Percentiles rank a stretch among this genome's conserved stretches.
Evolutionary conservation across 2,329 filamentous ascomycete genomes (phyloP).

Genomic region (Tolypocladium nubicola): DNA sequence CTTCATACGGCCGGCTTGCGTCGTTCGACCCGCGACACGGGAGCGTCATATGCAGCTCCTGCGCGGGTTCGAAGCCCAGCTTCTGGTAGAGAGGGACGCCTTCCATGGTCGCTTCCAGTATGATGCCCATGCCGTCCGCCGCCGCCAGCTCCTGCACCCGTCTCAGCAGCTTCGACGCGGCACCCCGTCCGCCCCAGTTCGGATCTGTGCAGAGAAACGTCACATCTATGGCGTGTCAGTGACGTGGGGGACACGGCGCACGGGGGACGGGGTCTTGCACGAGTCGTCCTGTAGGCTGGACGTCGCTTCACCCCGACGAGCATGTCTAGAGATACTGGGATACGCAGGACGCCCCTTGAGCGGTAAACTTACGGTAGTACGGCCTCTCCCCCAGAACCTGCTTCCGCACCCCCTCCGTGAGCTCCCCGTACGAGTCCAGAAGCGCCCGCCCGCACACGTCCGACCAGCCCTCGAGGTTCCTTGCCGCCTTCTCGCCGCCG

Average conservation of each 20-base stretch:
- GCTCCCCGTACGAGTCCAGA: constrained; percentile 21
- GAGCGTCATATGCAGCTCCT: constrained; percentile 23
- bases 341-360: neutral
- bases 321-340: neutral
- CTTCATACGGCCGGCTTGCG: constrained; percentile 21
- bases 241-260: neutral
- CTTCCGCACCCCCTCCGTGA: constrained; percentile 19
- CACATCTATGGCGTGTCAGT: constrained; percentile 14
- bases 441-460: constrained; percentile 16
- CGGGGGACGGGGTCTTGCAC: neutral
- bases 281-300: neutral
- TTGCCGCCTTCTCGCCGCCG: constrained; percentile 5
- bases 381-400: constrained; percentile 16
- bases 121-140: constrained; percentile 19
- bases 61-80: constrained; percentile 22
- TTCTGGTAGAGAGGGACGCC: constrained; percentile 26
- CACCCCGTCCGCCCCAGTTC: constrained; percentile 21
- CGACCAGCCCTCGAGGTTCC: constrained; percentile 17
- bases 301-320: too few species aligned
- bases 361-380: constrained; percentile 25
- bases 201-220: constrained; percentile 29
- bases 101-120: constrained; percentile 27
- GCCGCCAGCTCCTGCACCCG: constrained; percentile 21
- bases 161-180: constrained; percentile 21
- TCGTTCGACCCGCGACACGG: constrained; percentile 15